These are phyloP conservation scores for Entomortierella chlamydospora DNA, from an alignment of 192 early-diverging fungal species.

Conservation along the genomic window DNA sequence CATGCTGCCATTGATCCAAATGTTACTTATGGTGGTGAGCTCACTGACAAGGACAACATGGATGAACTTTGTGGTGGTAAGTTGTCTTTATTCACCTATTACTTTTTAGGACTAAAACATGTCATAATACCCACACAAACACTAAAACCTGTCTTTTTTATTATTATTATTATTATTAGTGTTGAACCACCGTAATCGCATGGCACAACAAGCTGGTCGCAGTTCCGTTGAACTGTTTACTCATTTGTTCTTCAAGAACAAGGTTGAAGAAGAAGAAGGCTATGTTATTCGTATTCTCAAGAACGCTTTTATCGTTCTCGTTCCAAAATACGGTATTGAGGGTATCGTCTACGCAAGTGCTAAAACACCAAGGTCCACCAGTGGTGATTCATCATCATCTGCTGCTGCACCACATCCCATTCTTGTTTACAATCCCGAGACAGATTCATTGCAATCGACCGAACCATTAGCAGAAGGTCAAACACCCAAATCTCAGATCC, in stretches of 20 bases:
- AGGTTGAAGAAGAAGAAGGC: constrained; percentile 85
- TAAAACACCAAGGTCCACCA: constrained; percentile 16
- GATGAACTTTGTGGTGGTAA: constrained; percentile 86
- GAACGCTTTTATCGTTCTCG: constrained; percentile 94
- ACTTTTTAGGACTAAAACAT: background rate
- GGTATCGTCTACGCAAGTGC: constrained; percentile 84
- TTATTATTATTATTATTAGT: constrained; percentile 42
- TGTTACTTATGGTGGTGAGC: constrained; percentile 69
- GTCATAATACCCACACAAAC: no score
- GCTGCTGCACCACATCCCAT: constrained; percentile 21
- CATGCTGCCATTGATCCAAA: constrained; percentile 62
- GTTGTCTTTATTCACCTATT: constrained; percentile 3
- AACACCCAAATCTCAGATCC: constrained; percentile 61
- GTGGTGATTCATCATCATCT: constrained; percentile 24
- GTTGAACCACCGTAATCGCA: constrained; percentile 94
- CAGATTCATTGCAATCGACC: constrained; percentile 53
- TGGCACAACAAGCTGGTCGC: constrained; percentile 95
- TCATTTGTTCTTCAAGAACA: constrained; percentile 95
- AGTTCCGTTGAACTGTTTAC: constrained; percentile 98
- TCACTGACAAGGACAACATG: constrained; percentile 86
- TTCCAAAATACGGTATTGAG: constrained; percentile 93
- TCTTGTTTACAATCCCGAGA: constrained; percentile 57
- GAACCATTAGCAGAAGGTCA: constrained; percentile 43
- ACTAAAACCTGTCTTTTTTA: constrained; percentile 1
- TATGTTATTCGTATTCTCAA: constrained; percentile 93